These are phyloP conservation scores for Saitozyma sp. DNA, from an alignment of 768 basidiomycete genomes.

Conservation along the genomic window DNA sequence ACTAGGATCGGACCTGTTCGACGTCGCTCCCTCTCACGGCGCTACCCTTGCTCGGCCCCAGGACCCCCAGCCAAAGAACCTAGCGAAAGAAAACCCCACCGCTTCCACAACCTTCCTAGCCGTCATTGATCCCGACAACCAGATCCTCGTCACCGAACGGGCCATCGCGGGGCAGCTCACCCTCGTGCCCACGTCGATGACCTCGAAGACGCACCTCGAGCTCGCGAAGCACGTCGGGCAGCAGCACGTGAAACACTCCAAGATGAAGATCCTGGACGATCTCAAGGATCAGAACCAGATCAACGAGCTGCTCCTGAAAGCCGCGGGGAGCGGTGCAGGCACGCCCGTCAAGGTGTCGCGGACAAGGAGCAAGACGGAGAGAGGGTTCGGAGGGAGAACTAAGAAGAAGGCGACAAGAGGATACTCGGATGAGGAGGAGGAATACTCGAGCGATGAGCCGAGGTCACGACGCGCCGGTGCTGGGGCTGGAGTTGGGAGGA, in stretches of 20 bases:
- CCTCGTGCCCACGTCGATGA: constrained; percentile 41
- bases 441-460: neutral
- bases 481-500: neutral
- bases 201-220: constrained; percentile 41
- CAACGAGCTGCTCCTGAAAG: constrained; percentile 22
- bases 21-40: constrained; percentile 57
- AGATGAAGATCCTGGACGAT: constrained; percentile 41
- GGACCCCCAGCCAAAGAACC: constrained; percentile 4
- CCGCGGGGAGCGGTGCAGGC: constrained; percentile 12
- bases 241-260: constrained; percentile 43
- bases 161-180: constrained; percentile 46
- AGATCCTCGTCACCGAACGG: constrained; percentile 41
- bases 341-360: constrained; percentile 13
- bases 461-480: no score
- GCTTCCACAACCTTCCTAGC: neutral
- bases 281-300: constrained; percentile 20
- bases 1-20: constrained; percentile 90
- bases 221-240: constrained; percentile 40
- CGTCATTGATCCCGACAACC: neutral
- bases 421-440: constrained; percentile 16
- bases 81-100: neutral
- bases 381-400: constrained; percentile 10
- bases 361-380: constrained; percentile 13
- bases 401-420: constrained; percentile 14
- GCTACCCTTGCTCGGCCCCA: constrained; percentile 16